A percentile compares a stretch with the other conserved stretches of the same genome.
Evolutionary conservation across 2,329 filamentous ascomycete species (phyloP).

Genomic region (Clonostachys rhizophaga): DNA sequence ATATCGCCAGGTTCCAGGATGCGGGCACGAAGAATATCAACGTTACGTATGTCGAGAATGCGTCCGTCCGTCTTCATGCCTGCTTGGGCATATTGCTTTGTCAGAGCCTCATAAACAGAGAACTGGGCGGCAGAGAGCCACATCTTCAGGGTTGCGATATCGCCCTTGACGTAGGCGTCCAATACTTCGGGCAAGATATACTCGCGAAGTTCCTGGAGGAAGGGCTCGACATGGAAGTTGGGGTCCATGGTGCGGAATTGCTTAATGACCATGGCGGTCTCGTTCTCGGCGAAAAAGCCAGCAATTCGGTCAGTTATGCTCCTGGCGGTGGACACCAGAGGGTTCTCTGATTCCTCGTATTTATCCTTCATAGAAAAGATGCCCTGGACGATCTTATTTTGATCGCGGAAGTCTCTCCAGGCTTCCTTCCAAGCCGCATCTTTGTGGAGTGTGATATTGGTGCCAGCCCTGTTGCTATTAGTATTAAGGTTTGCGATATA

Average conservation of each 20-base stretch:
- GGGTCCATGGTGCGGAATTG: constrained; percentile 97
- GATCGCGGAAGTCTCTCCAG: constrained; percentile 94
- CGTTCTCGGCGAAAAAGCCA: constrained; percentile 97
- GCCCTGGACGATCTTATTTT: constrained; percentile 81
- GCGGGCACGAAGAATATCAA: constrained; percentile 79
- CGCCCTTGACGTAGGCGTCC: constrained; percentile 96
- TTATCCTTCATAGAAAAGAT: constrained; percentile 80
- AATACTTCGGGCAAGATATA: constrained; percentile 97
- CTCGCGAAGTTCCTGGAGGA: constrained; percentile 91
- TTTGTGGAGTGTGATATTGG: constrained; percentile 92
- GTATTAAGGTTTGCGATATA: constrained; percentile 3
- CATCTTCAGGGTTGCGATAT: constrained; percentile 82
- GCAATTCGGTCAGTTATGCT: constrained; percentile 90
- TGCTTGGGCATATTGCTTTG: constrained; percentile 90
- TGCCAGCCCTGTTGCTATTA: constrained; percentile 68
- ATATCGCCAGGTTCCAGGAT: constrained; percentile 83
- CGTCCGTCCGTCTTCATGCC: constrained; percentile 92
- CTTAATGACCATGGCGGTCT: constrained; percentile 96
- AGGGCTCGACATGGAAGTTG: constrained; percentile 89
- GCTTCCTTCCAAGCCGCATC: constrained; percentile 97
- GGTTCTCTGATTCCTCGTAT: constrained; percentile 97
- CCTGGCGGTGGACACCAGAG: constrained; percentile 85
- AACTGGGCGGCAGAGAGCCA: constrained; percentile 97
- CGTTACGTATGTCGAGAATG: constrained; percentile 91
- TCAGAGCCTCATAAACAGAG: constrained; percentile 93